Evolutionary conservation across 2,329 filamentous ascomycete genomes (phyloP).

Genomic region (Talaromyces sp.): DNA sequence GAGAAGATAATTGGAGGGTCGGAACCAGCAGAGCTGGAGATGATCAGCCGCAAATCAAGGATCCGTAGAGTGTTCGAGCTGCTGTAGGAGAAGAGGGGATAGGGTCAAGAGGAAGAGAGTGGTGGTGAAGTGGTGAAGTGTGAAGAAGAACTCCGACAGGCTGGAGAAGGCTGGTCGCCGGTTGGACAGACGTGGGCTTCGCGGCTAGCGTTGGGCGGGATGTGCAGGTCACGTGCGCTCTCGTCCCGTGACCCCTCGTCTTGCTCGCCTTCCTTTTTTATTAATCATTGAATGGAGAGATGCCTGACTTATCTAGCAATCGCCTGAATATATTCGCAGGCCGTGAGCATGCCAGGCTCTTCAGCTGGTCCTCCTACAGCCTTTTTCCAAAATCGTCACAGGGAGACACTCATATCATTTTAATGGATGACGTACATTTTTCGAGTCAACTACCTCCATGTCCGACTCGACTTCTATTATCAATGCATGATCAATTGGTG

Average conservation of each 20-base stretch:
- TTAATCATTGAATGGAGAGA: no score
- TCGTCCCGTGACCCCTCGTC: not conserved
- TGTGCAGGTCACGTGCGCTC: not conserved
- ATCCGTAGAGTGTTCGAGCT: not conserved
- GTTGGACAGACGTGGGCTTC: not conserved
- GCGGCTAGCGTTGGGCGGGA: not conserved
- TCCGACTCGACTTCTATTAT: not conserved
- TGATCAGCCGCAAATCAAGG: not conserved
- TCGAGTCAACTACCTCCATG: not conserved
- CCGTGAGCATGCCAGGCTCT: no score
- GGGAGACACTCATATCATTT: no score
- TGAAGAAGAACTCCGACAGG: slow-evolving; percentile 7
- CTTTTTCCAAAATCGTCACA: no score
- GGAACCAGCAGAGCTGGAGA: slow-evolving; percentile 8
- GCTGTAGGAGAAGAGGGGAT: not conserved
- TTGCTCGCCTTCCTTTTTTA: no score
- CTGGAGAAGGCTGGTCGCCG: slow-evolving; percentile 4
- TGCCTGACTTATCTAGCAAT: no score
- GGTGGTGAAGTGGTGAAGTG: slow-evolving; percentile 3
- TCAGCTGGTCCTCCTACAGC: no score
- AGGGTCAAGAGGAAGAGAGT: not conserved
- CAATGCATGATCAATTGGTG: not conserved
- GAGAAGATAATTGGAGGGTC: not conserved
- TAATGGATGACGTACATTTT: no score
- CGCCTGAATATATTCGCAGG: no score